A percentile compares a stretch with the other conserved stretches of the same genome.
phyloP scores from a whole-genome alignment of 352 stramenopile genomes.

The Phytophthora citrophthora region DNA sequence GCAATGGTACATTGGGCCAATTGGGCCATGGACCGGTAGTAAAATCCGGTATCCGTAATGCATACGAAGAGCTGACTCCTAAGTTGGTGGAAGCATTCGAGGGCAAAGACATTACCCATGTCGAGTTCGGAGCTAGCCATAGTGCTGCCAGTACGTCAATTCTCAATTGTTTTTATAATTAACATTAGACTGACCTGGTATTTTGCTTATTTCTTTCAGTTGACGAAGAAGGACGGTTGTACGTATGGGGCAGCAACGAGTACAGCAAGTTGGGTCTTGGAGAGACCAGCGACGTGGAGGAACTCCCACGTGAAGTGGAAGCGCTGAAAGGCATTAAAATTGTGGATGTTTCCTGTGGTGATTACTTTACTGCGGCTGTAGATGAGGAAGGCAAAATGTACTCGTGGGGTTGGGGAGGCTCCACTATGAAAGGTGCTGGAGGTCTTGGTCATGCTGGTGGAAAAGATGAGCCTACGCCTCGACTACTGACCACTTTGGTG shows the following conservation, averaged over 20 bases:
- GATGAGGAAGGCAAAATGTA: constrained; percentile 89
- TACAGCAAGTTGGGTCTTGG: constrained; percentile 85
- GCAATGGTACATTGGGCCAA: constrained; percentile 85
- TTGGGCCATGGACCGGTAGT: constrained; percentile 81
- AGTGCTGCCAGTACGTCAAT: constrained; percentile 74
- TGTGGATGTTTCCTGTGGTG: constrained; percentile 84
- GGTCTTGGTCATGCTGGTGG: constrained; percentile 78
- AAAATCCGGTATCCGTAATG: constrained; percentile 84
- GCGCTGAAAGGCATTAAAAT: constrained; percentile 75
- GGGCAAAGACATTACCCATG: constrained; percentile 61
- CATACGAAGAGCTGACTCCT: constrained; percentile 86
- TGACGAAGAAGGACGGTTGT: constrained; percentile 71
- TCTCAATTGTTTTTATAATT: background rate
- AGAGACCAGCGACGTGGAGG: constrained; percentile 55
- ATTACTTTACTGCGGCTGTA: constrained; percentile 88
- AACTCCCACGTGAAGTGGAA: constrained; percentile 65
- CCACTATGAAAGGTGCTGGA: constrained; percentile 81
- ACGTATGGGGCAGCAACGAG: constrained; percentile 91
- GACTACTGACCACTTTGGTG: constrained; percentile 72
- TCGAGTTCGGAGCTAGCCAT: constrained; percentile 82
- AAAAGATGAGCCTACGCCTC: constrained; percentile 74
- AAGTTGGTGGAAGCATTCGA: constrained; percentile 75
- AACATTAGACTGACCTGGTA: background rate
- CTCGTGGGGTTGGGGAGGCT: constrained; percentile 91
- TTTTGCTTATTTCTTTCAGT: constrained; percentile 42